These are phyloP conservation scores for Zea luxurians DNA, from an alignment of 176 grass and related monocot genomes.

Conservation along the genomic window DNA sequence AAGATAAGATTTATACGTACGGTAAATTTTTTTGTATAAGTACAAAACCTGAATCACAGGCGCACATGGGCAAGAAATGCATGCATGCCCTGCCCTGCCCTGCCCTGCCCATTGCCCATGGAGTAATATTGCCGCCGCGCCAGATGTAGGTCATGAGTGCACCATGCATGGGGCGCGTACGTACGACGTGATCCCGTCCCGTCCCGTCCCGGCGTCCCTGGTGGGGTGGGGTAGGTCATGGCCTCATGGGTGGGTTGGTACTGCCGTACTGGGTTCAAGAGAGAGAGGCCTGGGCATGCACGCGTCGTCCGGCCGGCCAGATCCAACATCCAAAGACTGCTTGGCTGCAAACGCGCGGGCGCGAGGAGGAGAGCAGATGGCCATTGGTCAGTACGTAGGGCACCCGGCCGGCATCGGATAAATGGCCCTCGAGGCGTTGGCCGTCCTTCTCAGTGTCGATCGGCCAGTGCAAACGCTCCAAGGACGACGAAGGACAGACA, in stretches of 20 bases:
- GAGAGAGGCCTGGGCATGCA: background rate
- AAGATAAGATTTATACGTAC: no score
- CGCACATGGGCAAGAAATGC: background rate
- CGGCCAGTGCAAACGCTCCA: background rate
- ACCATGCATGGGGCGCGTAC: background rate
- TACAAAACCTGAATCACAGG: background rate
- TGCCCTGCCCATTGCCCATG: no score
- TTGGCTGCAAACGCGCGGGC: background rate
- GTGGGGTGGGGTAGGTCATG: background rate
- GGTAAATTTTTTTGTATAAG: no score
- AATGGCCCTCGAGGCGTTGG: slow-evolving; percentile 40
- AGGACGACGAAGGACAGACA: background rate
- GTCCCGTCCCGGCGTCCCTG: background rate
- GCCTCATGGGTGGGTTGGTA: no score
- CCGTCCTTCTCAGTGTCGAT: slow-evolving; percentile 15
- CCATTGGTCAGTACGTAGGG: slow-evolving; percentile 7
- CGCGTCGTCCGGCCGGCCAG: background rate
- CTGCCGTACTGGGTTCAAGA: background rate
- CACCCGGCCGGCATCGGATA: background rate
- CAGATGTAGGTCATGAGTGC: background rate
- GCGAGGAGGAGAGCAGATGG: background rate
- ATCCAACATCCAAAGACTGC: background rate
- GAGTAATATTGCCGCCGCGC: no score
- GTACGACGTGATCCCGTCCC: background rate
- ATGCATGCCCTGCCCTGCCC: no score